Evolutionary conservation across 2,329 filamentous ascomycete species (phyloP).

Genomic region (Botrytis hyacinthi): DNA sequence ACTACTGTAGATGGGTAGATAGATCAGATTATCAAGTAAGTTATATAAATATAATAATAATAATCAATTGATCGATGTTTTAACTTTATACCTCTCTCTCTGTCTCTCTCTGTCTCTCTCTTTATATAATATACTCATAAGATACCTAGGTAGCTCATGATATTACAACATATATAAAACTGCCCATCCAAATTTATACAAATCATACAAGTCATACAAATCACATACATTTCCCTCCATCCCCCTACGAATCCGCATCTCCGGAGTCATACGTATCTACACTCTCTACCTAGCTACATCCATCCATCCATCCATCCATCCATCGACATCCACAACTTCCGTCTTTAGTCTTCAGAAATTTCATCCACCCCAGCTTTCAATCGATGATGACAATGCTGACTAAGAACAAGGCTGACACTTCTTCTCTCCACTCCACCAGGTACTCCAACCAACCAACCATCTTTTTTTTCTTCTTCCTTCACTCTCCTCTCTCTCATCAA

Average conservation of each 20-base stretch:
- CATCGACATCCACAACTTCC: too few species aligned
- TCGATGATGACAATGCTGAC: slow-evolving; percentile 1
- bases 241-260: not conserved
- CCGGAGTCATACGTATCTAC: not conserved
- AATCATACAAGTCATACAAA: too few species aligned
- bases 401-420: not conserved
- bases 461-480: too few species aligned
- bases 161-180: too few species aligned
- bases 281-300: too few species aligned
- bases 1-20: not conserved
- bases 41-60: not conserved
- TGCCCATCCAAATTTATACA: too few species aligned
- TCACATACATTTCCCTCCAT: too few species aligned
- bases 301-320: not conserved
- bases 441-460: not conserved
- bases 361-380: not conserved
- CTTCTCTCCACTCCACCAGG: not conserved
- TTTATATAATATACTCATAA: not conserved
- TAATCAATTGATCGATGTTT: too few species aligned
- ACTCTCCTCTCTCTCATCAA: not conserved
- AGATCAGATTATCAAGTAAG: not conserved
- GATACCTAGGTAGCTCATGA: too few species aligned
- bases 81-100: not conserved
- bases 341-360: not conserved
- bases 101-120: not conserved